Evolutionary conservation across 805 yeast species (phyloP).

Genomic region (Saccharomycopsis sp.): DNA sequence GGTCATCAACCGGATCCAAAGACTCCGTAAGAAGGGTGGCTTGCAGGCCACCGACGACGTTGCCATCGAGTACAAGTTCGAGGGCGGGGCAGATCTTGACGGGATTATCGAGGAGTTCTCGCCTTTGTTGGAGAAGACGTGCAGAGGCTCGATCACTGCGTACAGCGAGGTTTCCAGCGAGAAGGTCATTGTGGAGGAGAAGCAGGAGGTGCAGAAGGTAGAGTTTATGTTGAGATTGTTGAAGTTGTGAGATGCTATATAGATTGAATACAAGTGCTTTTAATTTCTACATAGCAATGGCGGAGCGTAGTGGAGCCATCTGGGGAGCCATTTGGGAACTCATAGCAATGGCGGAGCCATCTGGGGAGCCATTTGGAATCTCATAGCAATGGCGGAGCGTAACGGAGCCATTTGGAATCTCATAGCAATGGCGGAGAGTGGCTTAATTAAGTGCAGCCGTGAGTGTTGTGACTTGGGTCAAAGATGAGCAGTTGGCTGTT

Average conservation of each 20-base stretch:
- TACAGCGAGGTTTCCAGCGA: slow-evolving; percentile 36
- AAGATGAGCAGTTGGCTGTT: too few relatives aligned
- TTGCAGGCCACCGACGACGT: slow-evolving; percentile 94
- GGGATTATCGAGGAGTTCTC: slow-evolving; percentile 56
- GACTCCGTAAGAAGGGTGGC: slow-evolving; percentile 94
- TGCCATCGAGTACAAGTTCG: slow-evolving; percentile 69
- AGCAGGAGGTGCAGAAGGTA: slow-evolving; percentile 76
- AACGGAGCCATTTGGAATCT: too few relatives aligned
- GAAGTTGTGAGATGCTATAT: slow-evolving; percentile 47
- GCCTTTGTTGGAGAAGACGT: slow-evolving; percentile 67
- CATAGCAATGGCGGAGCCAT: too few relatives aligned
- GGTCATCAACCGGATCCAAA: slow-evolving; percentile 92
- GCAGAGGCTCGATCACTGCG: slow-evolving; percentile 48
- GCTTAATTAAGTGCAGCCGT: too few relatives aligned
- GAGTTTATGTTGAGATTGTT: slow-evolving; percentile 71
- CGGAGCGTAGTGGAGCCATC: too few relatives aligned
- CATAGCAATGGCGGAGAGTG: too few relatives aligned
- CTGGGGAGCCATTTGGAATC: too few relatives aligned
- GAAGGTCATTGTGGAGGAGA: slow-evolving; percentile 76
- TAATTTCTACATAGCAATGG: too few relatives aligned
- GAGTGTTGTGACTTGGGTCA: too few relatives aligned
- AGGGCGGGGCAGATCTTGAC: slow-evolving; percentile 58
- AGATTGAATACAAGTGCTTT: too few relatives aligned
- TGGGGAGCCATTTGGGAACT: too few relatives aligned
- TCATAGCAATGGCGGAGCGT: too few relatives aligned